Conservation (phyloP, 169 alveolate species). For the Babesia caballi region DNA sequence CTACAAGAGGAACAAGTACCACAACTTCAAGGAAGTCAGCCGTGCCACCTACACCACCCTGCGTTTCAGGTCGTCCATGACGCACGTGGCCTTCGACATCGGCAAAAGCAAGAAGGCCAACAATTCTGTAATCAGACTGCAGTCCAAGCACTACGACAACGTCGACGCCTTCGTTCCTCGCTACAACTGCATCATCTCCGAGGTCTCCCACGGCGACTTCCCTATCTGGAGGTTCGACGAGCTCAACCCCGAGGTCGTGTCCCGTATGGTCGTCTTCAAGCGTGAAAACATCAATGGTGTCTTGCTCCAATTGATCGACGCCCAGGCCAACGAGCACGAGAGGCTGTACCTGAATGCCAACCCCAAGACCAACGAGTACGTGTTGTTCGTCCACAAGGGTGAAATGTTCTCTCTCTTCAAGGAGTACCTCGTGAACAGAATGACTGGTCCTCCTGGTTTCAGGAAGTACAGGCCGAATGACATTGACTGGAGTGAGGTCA, state of each 20-base stretch:
- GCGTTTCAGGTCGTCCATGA: conserved; percentile 15
- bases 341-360: conserved; percentile 22
- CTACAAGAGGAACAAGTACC: conserved; percentile 23
- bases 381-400: conserved; percentile 26
- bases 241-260: conserved; percentile 17
- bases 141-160: conserved; percentile 23
- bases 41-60: conserved; percentile 5
- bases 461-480: conserved; percentile 7
- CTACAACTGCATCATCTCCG: conserved; percentile 5
- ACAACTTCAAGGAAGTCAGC: conserved; percentile 12
- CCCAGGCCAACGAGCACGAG: conserved; percentile 1
- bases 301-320: conserved; percentile 13
- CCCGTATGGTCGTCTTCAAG: conserved; percentile 14
- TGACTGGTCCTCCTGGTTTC: background rate
- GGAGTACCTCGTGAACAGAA: conserved; percentile 15
- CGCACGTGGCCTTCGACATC: background rate
- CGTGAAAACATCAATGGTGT: conserved; percentile 24
- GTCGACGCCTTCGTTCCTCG: conserved; percentile 24
- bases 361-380: conserved; percentile 36
- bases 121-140: background rate
- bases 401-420: conserved; percentile 30
- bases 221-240: conserved; percentile 18
- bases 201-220: background rate
- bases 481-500: conserved; percentile 19
- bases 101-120: background rate